Conservation (phyloP, 1,284 basidiomycete genomes). For the Rhizopogon hawkerae region DNA sequence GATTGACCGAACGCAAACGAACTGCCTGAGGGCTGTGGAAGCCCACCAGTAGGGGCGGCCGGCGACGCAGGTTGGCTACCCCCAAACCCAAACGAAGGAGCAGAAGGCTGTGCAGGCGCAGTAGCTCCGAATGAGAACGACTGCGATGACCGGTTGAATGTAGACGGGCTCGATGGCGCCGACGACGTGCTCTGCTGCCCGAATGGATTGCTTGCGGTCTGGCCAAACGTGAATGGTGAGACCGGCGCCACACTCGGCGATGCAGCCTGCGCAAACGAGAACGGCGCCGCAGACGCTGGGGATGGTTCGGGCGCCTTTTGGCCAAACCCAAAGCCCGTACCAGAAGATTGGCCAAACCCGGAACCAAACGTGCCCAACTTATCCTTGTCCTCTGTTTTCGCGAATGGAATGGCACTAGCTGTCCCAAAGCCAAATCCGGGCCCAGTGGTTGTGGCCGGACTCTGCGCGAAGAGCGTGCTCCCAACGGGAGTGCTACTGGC, state of each 20-base stretch:
- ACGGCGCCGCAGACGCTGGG: constrained; percentile 32
- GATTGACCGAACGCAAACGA: constrained; percentile 30
- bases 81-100: constrained; percentile 25
- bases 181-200: constrained; percentile 31
- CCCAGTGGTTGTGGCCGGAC: constrained; percentile 21
- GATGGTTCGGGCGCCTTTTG: constrained; percentile 29
- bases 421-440: constrained; percentile 25
- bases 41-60: constrained; percentile 31
- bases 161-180: constrained; percentile 48
- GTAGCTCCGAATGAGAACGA: constrained; percentile 33
- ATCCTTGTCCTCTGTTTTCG: constrained; percentile 25
- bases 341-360: constrained; percentile 24
- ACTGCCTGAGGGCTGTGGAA: constrained; percentile 29
- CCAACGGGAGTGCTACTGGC: constrained; percentile 24
- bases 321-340: constrained; percentile 28
- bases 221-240: constrained; percentile 43
- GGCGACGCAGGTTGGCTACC: constrained; percentile 52
- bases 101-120: constrained; percentile 20
- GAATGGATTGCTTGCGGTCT: constrained; percentile 36
- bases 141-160: constrained; percentile 27
- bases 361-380: constrained; percentile 22
- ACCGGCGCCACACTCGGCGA: constrained; percentile 29
- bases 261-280: constrained; percentile 35
- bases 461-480: constrained; percentile 34
- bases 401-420: constrained; percentile 22